Percentiles rank a stretch among this genome's conserved stretches.
Evolutionary conservation across 768 basidiomycete genomes (phyloP).

Genomic region (Trametes cubensis): DNA sequence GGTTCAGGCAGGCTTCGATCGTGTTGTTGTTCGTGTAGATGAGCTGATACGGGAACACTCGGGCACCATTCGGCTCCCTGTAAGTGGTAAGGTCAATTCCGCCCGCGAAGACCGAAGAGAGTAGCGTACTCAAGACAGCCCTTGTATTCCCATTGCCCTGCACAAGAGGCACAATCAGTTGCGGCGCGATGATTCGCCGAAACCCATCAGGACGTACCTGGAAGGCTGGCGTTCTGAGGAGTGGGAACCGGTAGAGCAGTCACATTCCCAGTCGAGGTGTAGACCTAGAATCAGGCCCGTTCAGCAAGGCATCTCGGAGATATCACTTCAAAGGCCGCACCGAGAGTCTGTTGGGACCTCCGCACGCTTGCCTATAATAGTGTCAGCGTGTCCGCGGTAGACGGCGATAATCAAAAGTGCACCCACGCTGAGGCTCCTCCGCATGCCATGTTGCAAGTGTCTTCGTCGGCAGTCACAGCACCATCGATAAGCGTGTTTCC

Average conservation of each 20-base stretch:
- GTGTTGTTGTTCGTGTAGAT: conserved; percentile 64
- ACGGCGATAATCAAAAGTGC: neutral
- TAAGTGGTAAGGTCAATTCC: neutral
- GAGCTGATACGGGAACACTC: conserved; percentile 64
- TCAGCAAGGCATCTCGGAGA: conserved; percentile 10
- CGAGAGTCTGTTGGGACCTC: conserved; percentile 72
- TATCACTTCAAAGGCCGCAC: conserved; percentile 28
- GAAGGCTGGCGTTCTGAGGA: conserved; percentile 56
- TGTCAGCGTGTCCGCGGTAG: conserved; percentile 16
- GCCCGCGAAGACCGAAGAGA: neutral
- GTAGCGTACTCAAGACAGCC: conserved; percentile 64
- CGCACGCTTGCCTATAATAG: conserved; percentile 61
- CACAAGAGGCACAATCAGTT: neutral
- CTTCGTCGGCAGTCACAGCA: conserved; percentile 50
- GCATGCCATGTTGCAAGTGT: conserved; percentile 74
- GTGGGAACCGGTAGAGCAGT: conserved; percentile 61
- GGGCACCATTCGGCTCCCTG: conserved; percentile 51
- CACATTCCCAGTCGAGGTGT: conserved; percentile 54
- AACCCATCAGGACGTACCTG: conserved; percentile 30
- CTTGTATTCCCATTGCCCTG: conserved; percentile 62
- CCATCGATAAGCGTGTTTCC: conserved; percentile 66
- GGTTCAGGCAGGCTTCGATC: conserved; percentile 62
- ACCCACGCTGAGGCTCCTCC: conserved; percentile 66
- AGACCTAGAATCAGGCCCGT: conserved; percentile 41
- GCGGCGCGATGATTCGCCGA: neutral